Evolutionary conservation across 2,329 filamentous ascomycete genomes (phyloP), one percentile per base, ranked within the genome.

Genomic region (Aspergillus pseudotamarii): DNA sequence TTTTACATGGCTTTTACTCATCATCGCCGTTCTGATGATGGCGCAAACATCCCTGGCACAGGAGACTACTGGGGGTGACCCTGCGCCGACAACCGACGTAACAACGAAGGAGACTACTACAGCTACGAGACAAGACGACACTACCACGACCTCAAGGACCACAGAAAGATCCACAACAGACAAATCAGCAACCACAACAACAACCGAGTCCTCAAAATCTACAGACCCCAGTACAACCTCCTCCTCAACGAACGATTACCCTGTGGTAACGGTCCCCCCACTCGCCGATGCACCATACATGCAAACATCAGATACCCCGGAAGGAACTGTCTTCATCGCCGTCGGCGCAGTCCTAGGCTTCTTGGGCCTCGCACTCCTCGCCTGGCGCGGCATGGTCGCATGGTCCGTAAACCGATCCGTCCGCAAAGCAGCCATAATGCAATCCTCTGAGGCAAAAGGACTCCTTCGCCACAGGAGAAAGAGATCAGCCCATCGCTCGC

Each of bases 321-420:
- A 98, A 73, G 95, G 95, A 60, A 97, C 94, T 4, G 91, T 99
- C 63, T 99, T 99, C 81, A 99, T 99, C 72, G 91, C 89, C 26
- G 95, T 98, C 1, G 95, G 95, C 53, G 91, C 93, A 30, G 90
- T 93, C 32, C 86, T 99, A 8, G 95, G 92, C 19, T 90, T 93
- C 68, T 87, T 97, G 67, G 92, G 89, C 12, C 82, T 93, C 10
- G 89, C 88, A n/a, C 87, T 98, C 51, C 84, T 99, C 14, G 84
- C 91, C 62, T 99, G 95, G 95, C 92, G 94, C 64, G 89, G 85
- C 57, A 86, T 97, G 61, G 89, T 97, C 63, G 93, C 92, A 64
- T 96, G 93, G 86, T 91, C 94, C 48, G 87, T 99, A 63, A 94
- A 97, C 78, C 91, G 94, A 63, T 95, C 91, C 41, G 94, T 98